phyloP scores from a whole-genome alignment of 495 filamentous ascomycete genomes.

The Extremus antarcticus region DNA sequence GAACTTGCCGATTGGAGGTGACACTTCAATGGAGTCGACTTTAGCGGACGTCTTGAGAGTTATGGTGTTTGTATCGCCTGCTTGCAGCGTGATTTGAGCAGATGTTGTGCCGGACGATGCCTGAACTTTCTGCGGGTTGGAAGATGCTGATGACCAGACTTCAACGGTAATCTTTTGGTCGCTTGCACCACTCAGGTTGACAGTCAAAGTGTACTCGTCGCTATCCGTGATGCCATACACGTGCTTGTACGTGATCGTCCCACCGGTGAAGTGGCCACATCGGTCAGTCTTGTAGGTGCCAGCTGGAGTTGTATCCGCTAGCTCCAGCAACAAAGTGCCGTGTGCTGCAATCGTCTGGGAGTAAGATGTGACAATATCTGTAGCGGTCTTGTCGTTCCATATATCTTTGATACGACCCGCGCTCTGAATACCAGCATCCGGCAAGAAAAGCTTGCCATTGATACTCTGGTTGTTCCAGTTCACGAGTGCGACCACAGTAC shows the following conservation, averaged over 20 bases:
- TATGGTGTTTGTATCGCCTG: conserved; percentile 29
- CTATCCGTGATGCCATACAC: conserved; percentile 34
- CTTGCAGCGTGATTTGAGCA: conserved; percentile 21
- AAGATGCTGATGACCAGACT: not conserved
- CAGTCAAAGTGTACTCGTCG: conserved; percentile 23
- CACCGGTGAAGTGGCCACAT: not conserved
- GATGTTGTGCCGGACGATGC: not conserved
- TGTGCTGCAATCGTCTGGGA: conserved; percentile 32
- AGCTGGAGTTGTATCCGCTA: conserved; percentile 28
- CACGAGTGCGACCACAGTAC: conserved; percentile 35
- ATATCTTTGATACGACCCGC: conserved; percentile 35
- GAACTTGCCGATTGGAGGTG: conserved; percentile 27
- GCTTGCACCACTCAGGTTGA: conserved; percentile 19
- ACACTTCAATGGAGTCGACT: conserved; percentile 23
- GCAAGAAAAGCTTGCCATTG: conserved; percentile 32
- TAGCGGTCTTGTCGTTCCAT: conserved; percentile 29
- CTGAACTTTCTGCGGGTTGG: not conserved
- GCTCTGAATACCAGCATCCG: conserved; percentile 33
- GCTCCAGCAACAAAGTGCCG: conserved; percentile 36
- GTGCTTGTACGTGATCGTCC: conserved; percentile 24
- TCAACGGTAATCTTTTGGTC: not conserved
- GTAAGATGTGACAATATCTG: conserved; percentile 32
- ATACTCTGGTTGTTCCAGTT: conserved; percentile 36
- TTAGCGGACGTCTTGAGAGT: conserved; percentile 18
- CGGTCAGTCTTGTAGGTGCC: conserved; percentile 20